These are phyloP conservation scores for Jamesozyma jinghongensis DNA, from an alignment of 805 yeast genomes.

Conservation along the genomic window DNA sequence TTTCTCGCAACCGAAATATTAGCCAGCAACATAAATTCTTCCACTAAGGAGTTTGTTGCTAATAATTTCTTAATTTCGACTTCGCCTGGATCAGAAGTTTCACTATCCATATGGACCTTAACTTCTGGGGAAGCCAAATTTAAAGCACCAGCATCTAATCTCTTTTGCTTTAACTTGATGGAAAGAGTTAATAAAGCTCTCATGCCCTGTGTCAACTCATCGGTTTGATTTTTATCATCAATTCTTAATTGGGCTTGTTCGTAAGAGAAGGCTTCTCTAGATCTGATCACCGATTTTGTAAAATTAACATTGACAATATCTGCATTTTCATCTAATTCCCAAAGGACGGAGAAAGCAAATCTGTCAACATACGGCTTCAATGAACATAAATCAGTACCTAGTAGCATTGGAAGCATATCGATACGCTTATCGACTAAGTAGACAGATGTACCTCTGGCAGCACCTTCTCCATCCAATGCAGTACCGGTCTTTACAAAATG, in stretches of 20 bases:
- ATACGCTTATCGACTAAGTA: conserved; percentile 96
- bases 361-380: conserved; percentile 91
- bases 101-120: conserved; percentile 93
- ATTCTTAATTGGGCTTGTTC: conserved; percentile 88
- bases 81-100: conserved; percentile 92
- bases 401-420: conserved; percentile 92
- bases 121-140: conserved; percentile 97
- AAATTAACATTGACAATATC: conserved; percentile 70
- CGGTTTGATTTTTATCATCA: conserved; percentile 66
- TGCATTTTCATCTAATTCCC: conserved; percentile 89
- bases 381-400: conserved; percentile 95
- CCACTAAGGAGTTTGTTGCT: conserved; percentile 93
- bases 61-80: conserved; percentile 82
- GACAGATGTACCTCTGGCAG: conserved; percentile 94
- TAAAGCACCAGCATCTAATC: conserved; percentile 92
- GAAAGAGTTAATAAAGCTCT: conserved; percentile 72
- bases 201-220: conserved; percentile 85
- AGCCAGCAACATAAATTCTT: conserved; percentile 96
- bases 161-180: conserved; percentile 69
- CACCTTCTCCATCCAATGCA: conserved; percentile 90
- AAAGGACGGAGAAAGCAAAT: conserved; percentile 87
- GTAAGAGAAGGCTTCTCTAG: conserved; percentile 91
- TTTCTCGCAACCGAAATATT: conserved; percentile 92
- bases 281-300: conserved; percentile 80
- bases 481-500: conserved; percentile 93